A percentile compares a stretch with the other conserved stretches of the same genome.
phyloP scores from a whole-genome alignment of 2,329 filamentous ascomycete genomes.

The Alternaria atra region DNA sequence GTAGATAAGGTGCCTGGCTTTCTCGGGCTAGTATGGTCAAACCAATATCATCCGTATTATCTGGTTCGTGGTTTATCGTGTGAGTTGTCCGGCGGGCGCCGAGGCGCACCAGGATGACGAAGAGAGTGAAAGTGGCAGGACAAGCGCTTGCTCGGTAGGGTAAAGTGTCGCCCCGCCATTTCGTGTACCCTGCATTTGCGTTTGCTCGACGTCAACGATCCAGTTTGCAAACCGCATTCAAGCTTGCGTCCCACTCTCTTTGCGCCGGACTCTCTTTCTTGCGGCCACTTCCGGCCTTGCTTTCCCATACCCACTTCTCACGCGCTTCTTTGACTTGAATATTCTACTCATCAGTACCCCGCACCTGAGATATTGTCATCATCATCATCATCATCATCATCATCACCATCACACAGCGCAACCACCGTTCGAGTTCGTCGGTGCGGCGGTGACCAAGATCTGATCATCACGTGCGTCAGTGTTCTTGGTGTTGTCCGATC shows the following conservation, averaged over 20 bases:
- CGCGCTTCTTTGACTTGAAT: background rate
- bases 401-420: background rate
- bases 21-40: too few relatives aligned
- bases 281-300: background rate
- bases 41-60: too few relatives aligned
- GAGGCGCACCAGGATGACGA: too few relatives aligned
- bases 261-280: background rate
- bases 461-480: slow-evolving; percentile 6
- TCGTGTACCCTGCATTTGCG: background rate
- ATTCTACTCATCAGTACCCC: background rate
- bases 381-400: background rate
- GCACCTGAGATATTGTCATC: background rate
- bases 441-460: background rate
- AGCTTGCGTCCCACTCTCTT: background rate
- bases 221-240: background rate
- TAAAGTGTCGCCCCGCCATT: slow-evolving; percentile 1
- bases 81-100: too few relatives aligned
- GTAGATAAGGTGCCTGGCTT: too few relatives aligned
- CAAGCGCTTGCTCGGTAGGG: slow-evolving; percentile 1
- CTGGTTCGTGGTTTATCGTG: too few relatives aligned
- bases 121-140: background rate
- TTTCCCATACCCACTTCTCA: background rate
- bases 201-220: slow-evolving; percentile 5
- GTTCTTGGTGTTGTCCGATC: background rate
- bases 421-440: background rate